Conservation (phyloP, 371 early-diverging fungal genomes). For the Mucor lusitanicus region DNA sequence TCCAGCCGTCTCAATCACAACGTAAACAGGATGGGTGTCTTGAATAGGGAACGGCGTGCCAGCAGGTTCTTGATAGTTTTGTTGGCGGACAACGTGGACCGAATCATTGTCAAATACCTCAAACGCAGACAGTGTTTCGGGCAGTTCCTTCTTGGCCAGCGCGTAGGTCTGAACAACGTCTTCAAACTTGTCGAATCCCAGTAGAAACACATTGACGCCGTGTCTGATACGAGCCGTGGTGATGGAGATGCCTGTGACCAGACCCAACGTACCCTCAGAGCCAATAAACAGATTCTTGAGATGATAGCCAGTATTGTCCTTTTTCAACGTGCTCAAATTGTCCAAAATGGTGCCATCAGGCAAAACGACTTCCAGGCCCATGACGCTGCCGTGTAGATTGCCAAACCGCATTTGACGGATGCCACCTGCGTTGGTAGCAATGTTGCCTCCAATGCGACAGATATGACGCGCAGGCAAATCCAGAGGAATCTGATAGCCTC, state of each 20-base stretch:
- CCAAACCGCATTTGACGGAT: constrained; percentile 90
- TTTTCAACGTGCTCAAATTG: constrained; percentile 79
- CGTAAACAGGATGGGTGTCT: constrained; percentile 70
- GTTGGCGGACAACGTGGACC: constrained; percentile 58
- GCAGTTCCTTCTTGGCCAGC: constrained; percentile 67
- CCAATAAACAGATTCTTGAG: constrained; percentile 95
- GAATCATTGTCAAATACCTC: constrained; percentile 87
- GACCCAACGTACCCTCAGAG: constrained; percentile 90
- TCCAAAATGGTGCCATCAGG: constrained; percentile 92
- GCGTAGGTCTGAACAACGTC: constrained; percentile 70
- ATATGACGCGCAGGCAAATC: constrained; percentile 88
- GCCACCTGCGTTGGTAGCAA: constrained; percentile 95
- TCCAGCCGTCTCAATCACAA: constrained; percentile 89
- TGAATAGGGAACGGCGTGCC: constrained; percentile 55
- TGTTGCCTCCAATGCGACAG: constrained; percentile 93
- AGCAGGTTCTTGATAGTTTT: constrained; percentile 48
- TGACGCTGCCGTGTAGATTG: constrained; percentile 86
- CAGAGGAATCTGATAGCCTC: constrained; percentile 79
- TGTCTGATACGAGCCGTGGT: constrained; percentile 50
- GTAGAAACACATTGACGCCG: constrained; percentile 68
- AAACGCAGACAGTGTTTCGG: constrained; percentile 89
- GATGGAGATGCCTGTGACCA: constrained; percentile 90
- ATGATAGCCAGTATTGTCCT: constrained; percentile 89
- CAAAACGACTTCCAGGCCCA: constrained; percentile 84
- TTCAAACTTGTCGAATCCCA: constrained; percentile 68